phyloP scores from a whole-genome alignment of 495 filamentous ascomycete species.

The Penicillium coprophilum region DNA sequence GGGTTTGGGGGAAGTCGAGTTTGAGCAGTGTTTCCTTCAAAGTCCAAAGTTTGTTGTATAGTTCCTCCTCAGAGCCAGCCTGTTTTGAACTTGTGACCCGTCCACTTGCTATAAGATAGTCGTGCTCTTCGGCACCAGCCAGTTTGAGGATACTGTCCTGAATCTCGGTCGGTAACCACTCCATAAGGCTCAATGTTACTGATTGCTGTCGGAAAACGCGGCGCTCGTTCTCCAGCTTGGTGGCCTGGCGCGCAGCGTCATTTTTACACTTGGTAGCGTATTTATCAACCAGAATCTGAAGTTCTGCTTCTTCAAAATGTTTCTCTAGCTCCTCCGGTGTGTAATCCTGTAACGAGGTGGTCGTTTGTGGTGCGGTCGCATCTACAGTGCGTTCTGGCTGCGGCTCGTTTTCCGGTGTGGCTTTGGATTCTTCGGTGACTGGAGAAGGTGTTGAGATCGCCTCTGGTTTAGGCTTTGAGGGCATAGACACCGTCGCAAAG shows the following conservation, averaged over 20 bases:
- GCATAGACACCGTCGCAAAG: slow-evolving; percentile 87
- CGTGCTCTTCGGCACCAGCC: slow-evolving; percentile 42
- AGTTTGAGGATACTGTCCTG: slow-evolving; percentile 70
- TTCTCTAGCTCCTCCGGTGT: slow-evolving; percentile 82
- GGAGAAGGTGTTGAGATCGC: slow-evolving; percentile 31
- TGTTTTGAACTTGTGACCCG: slow-evolving; percentile 31
- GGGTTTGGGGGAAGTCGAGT: slow-evolving; percentile 64
- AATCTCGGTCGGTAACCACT: slow-evolving; percentile 80
- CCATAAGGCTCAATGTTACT: slow-evolving; percentile 62
- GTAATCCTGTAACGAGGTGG: slow-evolving; percentile 49
- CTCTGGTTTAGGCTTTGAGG: slow-evolving; percentile 63
- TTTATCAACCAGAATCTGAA: slow-evolving; percentile 82
- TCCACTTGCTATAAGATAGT: slow-evolving; percentile 33
- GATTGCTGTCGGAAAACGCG: slow-evolving; percentile 74
- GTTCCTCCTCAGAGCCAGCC: slow-evolving; percentile 62
- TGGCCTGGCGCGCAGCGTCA: slow-evolving; percentile 66
- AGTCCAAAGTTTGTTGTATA: slow-evolving; percentile 76
- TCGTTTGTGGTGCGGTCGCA: slow-evolving; percentile 20
- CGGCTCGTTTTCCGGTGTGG: slow-evolving; percentile 44
- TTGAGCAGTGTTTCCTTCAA: slow-evolving; percentile 66
- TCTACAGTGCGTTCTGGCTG: slow-evolving; percentile 26
- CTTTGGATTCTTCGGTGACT: slow-evolving; percentile 38
- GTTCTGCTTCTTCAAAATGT: slow-evolving; percentile 75
- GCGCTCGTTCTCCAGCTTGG: slow-evolving; percentile 73
- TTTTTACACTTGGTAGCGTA: slow-evolving; percentile 66